Base-by-base conservation (phyloP, 2,329 filamentous ascomycete genomes). In the Hypocreales sp. region DNA sequence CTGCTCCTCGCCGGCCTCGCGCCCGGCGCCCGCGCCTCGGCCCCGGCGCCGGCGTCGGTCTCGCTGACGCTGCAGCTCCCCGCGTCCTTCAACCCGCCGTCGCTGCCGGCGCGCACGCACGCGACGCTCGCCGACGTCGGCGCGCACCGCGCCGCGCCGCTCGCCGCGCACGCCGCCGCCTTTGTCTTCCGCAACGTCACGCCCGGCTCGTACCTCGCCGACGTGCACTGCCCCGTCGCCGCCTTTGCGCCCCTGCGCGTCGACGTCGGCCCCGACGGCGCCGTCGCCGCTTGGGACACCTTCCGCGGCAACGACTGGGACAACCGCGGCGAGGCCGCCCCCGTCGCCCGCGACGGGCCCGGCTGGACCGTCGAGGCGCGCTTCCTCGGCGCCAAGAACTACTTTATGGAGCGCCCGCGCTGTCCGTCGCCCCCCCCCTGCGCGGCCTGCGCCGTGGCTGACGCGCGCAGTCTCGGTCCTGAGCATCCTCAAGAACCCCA, bases 271-370 rank as follows among this genome's bases (percentile, higher is more conserved):
- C 41, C 37, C 27, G 50, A 55, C 20, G 47, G 53, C 14, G 48
- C 55, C 39, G 60, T 83, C 4, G 56, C 64, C 22, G 74, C 74
- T 16, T 90, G 80, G 77, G 80, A 87, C 60, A 92, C 83, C 15
- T 92, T 76, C 48, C 64, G 83, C 25, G 84, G 83, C 1, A 87
- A 92, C 42, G 80, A 90, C 40, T 94, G 87, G 84, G 72, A 64
- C 12, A 92, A 93, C 48, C 79, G 73, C 45, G 87, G 86, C 11
- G 77, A 79, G 55, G 61, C 49, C 24, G 57, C 65, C 18, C 37
- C 36, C 4, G 48, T 63, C 27, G 56, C 50, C 14, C 51, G 55
- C 18, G 53, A 46, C 2, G 48, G 32, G n/a, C 57, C 59, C 15
- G 53, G 46, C 2, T 48, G 32, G 11, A 58, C 60, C 15, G 61